Base-by-base conservation (phyloP, 192 early-diverging fungal species). In the Rhizophagus clarus region DNA sequence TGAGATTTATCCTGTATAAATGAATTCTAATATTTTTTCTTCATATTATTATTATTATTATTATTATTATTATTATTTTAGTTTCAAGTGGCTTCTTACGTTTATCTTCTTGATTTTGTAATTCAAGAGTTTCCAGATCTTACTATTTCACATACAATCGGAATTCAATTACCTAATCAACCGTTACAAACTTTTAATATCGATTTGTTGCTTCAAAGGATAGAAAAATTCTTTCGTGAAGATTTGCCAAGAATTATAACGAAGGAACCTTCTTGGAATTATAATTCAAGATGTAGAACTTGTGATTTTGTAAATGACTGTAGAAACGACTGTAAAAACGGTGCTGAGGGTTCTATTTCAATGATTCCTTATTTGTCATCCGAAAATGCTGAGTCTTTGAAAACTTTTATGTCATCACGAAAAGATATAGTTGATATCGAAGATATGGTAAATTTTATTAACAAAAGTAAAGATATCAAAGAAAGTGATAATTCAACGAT, bases 81-180 rank as follows among this genome's bases (percentile, higher is more conserved):
- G 82, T 75, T 82, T 20, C 82, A 82, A 79, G 78, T 80, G 8
- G 77, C 78, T 9, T 32, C 72, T 8, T 82, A 82, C 60, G 70
- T 62, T 1, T 80, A 66, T 22, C 66, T 82, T 28, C 26, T 82
- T n/a, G 62, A 75, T 15, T 66, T 61, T 26, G 70, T 75, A 22
- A 56, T 68, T 31, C 40, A 22, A 10, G 49, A 74, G 26, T 74
- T 82, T 2, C 76, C 70, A 29, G 61, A 3, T 10, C 40, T 42
- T 20, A 28, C 22, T 6, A 32, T 82, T 12, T 71, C 72, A 14
- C 12, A 8, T 29, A 47, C 49, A 3, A 72, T 78, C 28, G 78
- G 82, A 31, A 72, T 82, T 69, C 80, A 34, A 40, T 47, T 82
- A 22, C 72, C 82, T 14, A 61, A 6, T 15, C 20, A 61, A 1